Base-by-base conservation (phyloP, 2,329 filamentous ascomycete species). In the Colletotrichum plurivorum region DNA sequence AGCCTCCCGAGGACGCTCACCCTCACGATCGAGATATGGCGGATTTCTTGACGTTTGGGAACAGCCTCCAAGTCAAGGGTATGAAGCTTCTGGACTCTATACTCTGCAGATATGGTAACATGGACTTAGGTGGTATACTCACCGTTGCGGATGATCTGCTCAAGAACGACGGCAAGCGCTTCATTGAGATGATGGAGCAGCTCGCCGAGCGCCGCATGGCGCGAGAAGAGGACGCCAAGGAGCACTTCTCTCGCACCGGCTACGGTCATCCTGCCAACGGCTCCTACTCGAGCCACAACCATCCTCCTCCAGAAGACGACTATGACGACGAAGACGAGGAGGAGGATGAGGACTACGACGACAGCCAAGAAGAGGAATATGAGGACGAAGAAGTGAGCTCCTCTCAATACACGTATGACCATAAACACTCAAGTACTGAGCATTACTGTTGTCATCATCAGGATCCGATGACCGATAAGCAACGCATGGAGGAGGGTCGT, bases 121-220 rank as follows among this genome's bases (percentile, higher is more conserved):
- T 81, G 80, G 80, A 81, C 77, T 81, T 88, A 94, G 95, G 96
- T 85, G 97, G 96, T 79, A 98, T 99, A 82, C 90, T 99, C 79
- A 99, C 96, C 73, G 96, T 99, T 78, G 96, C 96, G 80, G 96
- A 99, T 85, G 96, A 99, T 83, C 87, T 99, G 73, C 89, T 99
- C 72, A 98, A 98, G 82, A 99, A 99, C 82, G 96, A 99, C 81
- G 96, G 96, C 76, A 97, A 97, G 82, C 97, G 97, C 78, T 99
- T 99, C 84, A 99, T 99, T 82, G 96, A 99, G 80, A 99, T 99
- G 96, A 99, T 99, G 96, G 96, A 99, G 81, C 95, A 98, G 83
- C 88, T 99, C 75, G 96, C 96, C 45, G 96, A 99, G 83, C 93
- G 95, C 76, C 90, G 96, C 75, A 98, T 99, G 95, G 94, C 95